Conservation (phyloP, 441 rosid species). For the Cnidoscolus chayamansa region DNA sequence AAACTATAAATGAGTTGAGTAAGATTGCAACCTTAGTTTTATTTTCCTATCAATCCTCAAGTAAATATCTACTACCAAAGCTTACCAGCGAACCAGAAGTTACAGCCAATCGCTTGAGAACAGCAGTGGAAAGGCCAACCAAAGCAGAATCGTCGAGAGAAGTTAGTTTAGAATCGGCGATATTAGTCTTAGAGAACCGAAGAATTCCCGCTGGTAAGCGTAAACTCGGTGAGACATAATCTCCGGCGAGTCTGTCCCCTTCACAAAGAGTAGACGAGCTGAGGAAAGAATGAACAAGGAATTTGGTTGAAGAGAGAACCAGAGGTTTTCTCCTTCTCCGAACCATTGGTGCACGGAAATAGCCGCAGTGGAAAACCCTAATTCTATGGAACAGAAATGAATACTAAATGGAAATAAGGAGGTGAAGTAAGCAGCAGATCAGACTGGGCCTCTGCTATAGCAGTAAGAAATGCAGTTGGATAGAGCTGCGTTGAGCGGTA, state of each 20-base stretch:
- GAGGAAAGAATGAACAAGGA: slow-evolving; percentile 56
- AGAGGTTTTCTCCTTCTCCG: slow-evolving; percentile 77
- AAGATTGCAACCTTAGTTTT: not conserved
- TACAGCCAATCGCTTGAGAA: slow-evolving; percentile 60
- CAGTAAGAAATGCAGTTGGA: not conserved
- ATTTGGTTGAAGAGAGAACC: slow-evolving; percentile 71
- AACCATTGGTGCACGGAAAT: slow-evolving; percentile 38
- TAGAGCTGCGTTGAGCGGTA: slow-evolving; percentile 10
- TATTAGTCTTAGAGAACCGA: slow-evolving; percentile 38
- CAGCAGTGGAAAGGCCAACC: slow-evolving; percentile 61
- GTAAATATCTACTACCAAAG: not conserved
- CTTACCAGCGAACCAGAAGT: slow-evolving; percentile 79
- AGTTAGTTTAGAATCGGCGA: slow-evolving; percentile 35
- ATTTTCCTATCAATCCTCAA: not conserved
- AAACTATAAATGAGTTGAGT: not conserved
- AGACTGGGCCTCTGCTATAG: not conserved
- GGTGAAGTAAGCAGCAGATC: not conserved
- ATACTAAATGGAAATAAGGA: not conserved
- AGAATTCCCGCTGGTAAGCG: slow-evolving; percentile 67
- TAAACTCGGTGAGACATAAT: slow-evolving; percentile 22
- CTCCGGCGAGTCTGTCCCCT: slow-evolving; percentile 8
- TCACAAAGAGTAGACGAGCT: slow-evolving; percentile 30
- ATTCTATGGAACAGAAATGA: not conserved
- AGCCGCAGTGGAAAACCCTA: slow-evolving; percentile 15
- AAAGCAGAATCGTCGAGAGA: slow-evolving; percentile 60